Conservation (phyloP, 805 yeast genomes). For the Candida sanyiensis region DNA sequence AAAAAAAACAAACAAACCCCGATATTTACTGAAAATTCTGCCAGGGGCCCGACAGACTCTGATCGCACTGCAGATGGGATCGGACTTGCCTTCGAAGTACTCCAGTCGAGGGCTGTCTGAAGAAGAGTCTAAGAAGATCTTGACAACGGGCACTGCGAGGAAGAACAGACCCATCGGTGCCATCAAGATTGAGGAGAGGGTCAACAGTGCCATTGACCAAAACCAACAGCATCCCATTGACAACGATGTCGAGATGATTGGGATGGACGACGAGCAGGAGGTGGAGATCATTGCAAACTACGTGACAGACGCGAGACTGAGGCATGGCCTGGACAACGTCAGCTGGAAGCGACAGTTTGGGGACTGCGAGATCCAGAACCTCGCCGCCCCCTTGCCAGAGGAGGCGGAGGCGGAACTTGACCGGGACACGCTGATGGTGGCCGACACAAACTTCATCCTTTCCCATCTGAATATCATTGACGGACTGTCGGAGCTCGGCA, state of each 20-base stretch:
- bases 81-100: slow-evolving; percentile 24
- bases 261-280: slow-evolving; percentile 41
- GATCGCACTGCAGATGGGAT: not conserved
- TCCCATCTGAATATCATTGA: slow-evolving; percentile 60
- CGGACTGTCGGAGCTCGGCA: slow-evolving; percentile 38
- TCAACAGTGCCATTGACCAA: slow-evolving; percentile 13
- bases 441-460: slow-evolving; percentile 81
- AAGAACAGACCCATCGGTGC: slow-evolving; percentile 23
- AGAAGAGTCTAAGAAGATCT: slow-evolving; percentile 13
- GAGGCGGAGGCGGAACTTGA: slow-evolving; percentile 4
- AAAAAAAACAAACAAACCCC: no score
- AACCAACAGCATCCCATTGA: slow-evolving; percentile 1
- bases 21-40: no score
- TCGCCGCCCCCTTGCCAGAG: no score
- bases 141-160: slow-evolving; percentile 18
- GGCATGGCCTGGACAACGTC: not conserved
- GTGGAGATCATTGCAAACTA: slow-evolving; percentile 39
- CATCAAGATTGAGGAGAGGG: slow-evolving; percentile 22
- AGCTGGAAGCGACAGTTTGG: not conserved
- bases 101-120: slow-evolving; percentile 19
- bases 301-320: slow-evolving; percentile 25
- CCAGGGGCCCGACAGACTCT: no score
- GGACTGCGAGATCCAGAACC: not conserved
- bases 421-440: slow-evolving; percentile 43
- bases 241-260: slow-evolving; percentile 44